These are phyloP conservation scores for Rhododendron ovatum DNA, from an alignment of 148 eudicot genomes.

Conservation along the genomic window DNA sequence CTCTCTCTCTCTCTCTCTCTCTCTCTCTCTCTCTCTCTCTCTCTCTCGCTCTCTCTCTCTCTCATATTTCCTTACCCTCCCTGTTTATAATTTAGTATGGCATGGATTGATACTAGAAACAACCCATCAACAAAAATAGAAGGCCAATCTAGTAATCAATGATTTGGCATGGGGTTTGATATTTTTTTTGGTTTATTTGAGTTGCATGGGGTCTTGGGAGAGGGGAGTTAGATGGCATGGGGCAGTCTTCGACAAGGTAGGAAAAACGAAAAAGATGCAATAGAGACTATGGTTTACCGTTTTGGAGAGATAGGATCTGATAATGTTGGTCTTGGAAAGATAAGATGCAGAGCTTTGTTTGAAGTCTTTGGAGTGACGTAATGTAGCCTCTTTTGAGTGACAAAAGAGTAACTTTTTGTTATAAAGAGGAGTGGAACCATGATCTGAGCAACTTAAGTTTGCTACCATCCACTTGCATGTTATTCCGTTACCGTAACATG, in stretches of 20 bases:
- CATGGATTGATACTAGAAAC: background rate
- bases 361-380: background rate
- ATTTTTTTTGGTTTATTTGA: background rate
- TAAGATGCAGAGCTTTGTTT: background rate
- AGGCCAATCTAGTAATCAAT: background rate
- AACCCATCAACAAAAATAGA: background rate
- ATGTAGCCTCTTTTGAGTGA: background rate
- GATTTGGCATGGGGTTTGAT: background rate
- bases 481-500: background rate
- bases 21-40: too few relatives aligned
- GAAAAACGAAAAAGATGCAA: background rate
- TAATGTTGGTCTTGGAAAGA: background rate
- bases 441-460: background rate
- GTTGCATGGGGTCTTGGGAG: background rate
- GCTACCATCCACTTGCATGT: background rate
- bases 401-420: background rate
- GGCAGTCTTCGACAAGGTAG: background rate
- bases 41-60: background rate
- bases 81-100: background rate
- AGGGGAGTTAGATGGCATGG: background rate
- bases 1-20: background rate
- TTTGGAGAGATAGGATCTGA: background rate
- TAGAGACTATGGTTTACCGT: background rate
- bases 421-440: background rate
- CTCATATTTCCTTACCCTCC: background rate